Percentiles rank a stretch among this genome's conserved stretches.
phyloP scores from a whole-genome alignment of 23 red algal genomes.

The Porphyridium purpureum region DNA sequence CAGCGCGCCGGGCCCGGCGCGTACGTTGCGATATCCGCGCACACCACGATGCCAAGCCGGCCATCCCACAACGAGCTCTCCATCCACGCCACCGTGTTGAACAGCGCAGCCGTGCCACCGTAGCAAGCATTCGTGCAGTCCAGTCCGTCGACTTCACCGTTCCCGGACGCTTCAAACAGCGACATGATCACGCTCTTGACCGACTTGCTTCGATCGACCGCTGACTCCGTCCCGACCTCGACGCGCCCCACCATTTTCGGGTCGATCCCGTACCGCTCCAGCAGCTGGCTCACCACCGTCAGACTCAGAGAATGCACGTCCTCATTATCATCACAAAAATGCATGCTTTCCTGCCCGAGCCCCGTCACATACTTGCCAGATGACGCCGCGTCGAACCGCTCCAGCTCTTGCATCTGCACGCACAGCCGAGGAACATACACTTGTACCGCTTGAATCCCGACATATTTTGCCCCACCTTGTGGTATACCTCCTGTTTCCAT shows the following conservation, averaged over 20 bases:
- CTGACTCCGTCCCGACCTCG: constrained; percentile 84
- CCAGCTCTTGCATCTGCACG: constrained; percentile 47
- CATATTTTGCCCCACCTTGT: constrained; percentile 1
- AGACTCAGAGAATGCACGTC: constrained; percentile 69
- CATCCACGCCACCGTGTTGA: constrained; percentile 73
- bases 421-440: constrained; percentile 73
- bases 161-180: constrained; percentile 49
- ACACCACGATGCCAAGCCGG: constrained; percentile 71
- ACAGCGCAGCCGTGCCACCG: constrained; percentile 69
- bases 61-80: constrained; percentile 76
- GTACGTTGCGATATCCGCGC: constrained; percentile 84
- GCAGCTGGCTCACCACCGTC: constrained; percentile 45
- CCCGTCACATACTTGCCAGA: constrained; percentile 88
- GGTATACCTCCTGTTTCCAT: too few relatives aligned
- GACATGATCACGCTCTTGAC: constrained; percentile 85
- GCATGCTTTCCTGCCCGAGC: constrained; percentile 82
- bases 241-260: constrained; percentile 57
- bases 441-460: constrained; percentile 67
- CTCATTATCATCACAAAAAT: constrained; percentile 82
- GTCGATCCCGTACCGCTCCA: constrained; percentile 27
- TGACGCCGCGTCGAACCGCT: constrained; percentile 39
- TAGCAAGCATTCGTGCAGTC: constrained; percentile 94
- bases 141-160: constrained; percentile 66
- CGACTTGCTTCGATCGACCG: constrained; percentile 73
- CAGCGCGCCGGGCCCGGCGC: constrained; percentile 57